Evolutionary conservation across 106 monocot species (phyloP).

Genomic region (Agapanthus africanus): DNA sequence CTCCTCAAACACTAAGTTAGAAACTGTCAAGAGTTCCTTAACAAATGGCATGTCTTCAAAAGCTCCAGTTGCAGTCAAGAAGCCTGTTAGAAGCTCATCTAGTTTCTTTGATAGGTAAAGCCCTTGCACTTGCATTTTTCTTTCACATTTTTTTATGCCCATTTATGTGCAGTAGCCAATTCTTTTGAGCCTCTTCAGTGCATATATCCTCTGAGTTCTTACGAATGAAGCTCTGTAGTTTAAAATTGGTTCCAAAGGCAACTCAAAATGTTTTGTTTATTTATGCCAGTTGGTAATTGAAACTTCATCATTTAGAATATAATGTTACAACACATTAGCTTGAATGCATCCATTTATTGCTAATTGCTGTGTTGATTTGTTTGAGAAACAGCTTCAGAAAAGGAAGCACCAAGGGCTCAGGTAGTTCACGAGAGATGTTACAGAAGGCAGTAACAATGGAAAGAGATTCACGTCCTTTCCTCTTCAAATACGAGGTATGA

Average conservation of each 20-base stretch:
- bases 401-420: constrained; percentile 23
- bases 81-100: constrained; percentile 15
- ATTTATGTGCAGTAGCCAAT: neutral
- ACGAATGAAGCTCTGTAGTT: neutral
- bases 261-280: neutral
- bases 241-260: neutral
- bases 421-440: constrained; percentile 8
- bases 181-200: neutral
- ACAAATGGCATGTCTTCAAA: constrained; percentile 12
- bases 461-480: constrained; percentile 67
- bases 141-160: neutral
- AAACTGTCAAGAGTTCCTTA: constrained; percentile 7
- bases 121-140: neutral
- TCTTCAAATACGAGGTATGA: constrained; percentile 90
- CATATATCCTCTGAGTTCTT: neutral
- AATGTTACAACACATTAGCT: neutral
- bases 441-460: constrained; percentile 36
- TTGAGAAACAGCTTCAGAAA: constrained; percentile 48
- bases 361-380: constrained; percentile 9
- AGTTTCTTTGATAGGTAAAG: constrained; percentile 81
- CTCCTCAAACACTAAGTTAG: constrained; percentile 5
- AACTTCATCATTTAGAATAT: neutral
- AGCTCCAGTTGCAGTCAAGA: constrained; percentile 15
- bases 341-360: neutral
- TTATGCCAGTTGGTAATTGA: neutral